A percentile compares a stretch with the other conserved stretches of the same genome.
Evolutionary conservation across 768 basidiomycete genomes (phyloP).

Genomic region (Boletus eberwhitei): DNA sequence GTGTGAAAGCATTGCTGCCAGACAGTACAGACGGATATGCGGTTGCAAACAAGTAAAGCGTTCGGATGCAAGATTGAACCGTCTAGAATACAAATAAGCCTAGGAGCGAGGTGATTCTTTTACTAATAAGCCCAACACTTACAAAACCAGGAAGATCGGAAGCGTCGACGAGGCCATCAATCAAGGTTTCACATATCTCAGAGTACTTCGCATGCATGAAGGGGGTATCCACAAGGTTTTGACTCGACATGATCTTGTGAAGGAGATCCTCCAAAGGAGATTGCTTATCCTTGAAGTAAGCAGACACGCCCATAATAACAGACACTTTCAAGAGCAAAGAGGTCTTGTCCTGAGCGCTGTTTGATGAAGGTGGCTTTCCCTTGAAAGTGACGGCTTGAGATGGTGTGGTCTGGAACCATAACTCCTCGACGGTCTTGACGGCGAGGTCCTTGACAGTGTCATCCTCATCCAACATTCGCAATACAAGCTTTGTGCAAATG

Average conservation of each 20-base stretch:
- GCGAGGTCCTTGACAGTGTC: slow-evolving; percentile 94
- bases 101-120: not conserved
- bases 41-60: slow-evolving; percentile 77
- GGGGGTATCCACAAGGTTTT: slow-evolving; percentile 52
- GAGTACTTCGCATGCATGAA: slow-evolving; percentile 65
- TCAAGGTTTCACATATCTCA: slow-evolving; percentile 80
- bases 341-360: slow-evolving; percentile 46
- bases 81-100: slow-evolving; percentile 44
- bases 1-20: slow-evolving; percentile 73
- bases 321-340: slow-evolving; percentile 62
- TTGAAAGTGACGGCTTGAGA: slow-evolving; percentile 37
- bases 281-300: slow-evolving; percentile 78
- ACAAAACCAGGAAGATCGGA: slow-evolving; percentile 77
- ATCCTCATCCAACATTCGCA: slow-evolving; percentile 89
- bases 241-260: slow-evolving; percentile 75
- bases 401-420: slow-evolving; percentile 67
- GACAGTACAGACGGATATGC: slow-evolving; percentile 86
- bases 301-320: slow-evolving; percentile 83
- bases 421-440: slow-evolving; percentile 82
- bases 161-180: slow-evolving; percentile 87
- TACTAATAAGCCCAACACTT: slow-evolving; percentile 27
- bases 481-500: slow-evolving; percentile 76
- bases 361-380: slow-evolving; percentile 30
- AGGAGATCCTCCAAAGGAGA: slow-evolving; percentile 83
- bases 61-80: slow-evolving; percentile 78